These are phyloP conservation scores for Knoxia roxburghii DNA, from an alignment of 257 asterid genomes.

Conservation along the genomic window DNA sequence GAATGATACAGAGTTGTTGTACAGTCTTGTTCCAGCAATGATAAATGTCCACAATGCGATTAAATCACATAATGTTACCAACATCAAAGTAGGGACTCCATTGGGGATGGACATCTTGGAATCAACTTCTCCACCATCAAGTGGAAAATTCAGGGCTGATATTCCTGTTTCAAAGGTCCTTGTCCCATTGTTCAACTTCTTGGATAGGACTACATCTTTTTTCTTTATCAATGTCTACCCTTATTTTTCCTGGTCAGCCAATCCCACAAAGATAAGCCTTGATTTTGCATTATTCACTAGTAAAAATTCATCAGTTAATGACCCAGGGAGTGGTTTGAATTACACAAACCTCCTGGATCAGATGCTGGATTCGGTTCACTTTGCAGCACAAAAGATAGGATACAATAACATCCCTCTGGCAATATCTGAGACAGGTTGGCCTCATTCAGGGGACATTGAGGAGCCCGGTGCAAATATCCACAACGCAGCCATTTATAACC, in stretches of 20 bases:
- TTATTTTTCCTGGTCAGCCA: constrained; percentile 52
- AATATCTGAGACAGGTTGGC: constrained; percentile 85
- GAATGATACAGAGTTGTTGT: constrained; percentile 36
- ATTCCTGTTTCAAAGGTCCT: constrained; percentile 31
- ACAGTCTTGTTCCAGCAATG: constrained; percentile 71
- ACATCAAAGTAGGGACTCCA: constrained; percentile 74
- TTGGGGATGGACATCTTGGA: constrained; percentile 62
- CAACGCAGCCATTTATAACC: constrained; percentile 63
- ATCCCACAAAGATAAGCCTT: constrained; percentile 31
- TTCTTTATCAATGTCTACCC: constrained; percentile 64
- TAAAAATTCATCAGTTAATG: constrained; percentile 25
- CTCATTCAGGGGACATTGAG: constrained; percentile 67
- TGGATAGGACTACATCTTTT: constrained; percentile 43
- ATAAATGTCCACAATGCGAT: constrained; percentile 36
- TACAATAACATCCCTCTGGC: constrained; percentile 31
- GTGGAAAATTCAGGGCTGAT: constrained; percentile 48
- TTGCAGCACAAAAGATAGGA: constrained; percentile 58
- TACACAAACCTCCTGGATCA: constrained; percentile 66
- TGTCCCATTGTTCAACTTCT: constrained; percentile 39
- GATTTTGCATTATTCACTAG: constrained; percentile 50
- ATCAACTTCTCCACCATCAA: constrained; percentile 65
- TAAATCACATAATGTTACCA: constrained; percentile 31
- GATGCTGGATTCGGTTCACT: constrained; percentile 58
- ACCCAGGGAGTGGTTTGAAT: constrained; percentile 41
- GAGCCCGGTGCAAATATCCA: constrained; percentile 54